Evolutionary conservation across 2,329 filamentous ascomycete genomes (phyloP), one percentile per base, ranked within the genome.

Genomic region (Exophiala mesophila): DNA sequence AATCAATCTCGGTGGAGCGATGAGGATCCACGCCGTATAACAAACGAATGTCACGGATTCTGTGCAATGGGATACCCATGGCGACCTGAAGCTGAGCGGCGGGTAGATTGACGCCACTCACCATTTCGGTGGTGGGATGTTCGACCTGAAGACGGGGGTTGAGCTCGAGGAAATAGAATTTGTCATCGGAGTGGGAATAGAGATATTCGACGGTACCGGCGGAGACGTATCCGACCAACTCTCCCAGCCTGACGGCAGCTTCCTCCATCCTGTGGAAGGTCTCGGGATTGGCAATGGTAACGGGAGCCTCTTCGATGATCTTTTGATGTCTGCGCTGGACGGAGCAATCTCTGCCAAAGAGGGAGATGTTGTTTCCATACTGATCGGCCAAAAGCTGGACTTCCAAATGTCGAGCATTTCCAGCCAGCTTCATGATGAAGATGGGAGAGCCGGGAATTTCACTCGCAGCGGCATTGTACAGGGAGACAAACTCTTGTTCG

Each of bases 361-460:
- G 81, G 6, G 92, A 98, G 63, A 98, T 96, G 72, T 97, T 97
- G 79, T 98, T 96, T 62, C 94, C 92, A 66, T 98, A 98, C 76
- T 98, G 88, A 73, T 98, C 94, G 53, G 92, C 94, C 40, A 98
- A 76, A 54, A 98, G 74, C 71, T 98, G 92, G 45, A 98, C 94
- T 69, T 98, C 92, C 70, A 98, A 74, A 77, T 98, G 92, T 56
- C 92, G 78, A 29, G 92, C 92, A 63, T 94, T 95, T 57, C 90
- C 92, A 36, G 92, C 92, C 52, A 98, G 75, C 80, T 98, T 96
- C 92, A 98, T 98, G 72, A 98, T 94, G 77, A 98, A 98, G 69
- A 98, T 98, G 56, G 94, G 92, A 20, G 92, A 98, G 35, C 94
- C 94, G 8, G 92, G 94, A 55, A 98, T 97, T 68, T 98, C 94